A percentile compares a stretch with the other conserved stretches of the same genome.
These are phyloP conservation scores for Fraxinus velutina DNA, from an alignment of 305 asterid species.

Conservation along the genomic window DNA sequence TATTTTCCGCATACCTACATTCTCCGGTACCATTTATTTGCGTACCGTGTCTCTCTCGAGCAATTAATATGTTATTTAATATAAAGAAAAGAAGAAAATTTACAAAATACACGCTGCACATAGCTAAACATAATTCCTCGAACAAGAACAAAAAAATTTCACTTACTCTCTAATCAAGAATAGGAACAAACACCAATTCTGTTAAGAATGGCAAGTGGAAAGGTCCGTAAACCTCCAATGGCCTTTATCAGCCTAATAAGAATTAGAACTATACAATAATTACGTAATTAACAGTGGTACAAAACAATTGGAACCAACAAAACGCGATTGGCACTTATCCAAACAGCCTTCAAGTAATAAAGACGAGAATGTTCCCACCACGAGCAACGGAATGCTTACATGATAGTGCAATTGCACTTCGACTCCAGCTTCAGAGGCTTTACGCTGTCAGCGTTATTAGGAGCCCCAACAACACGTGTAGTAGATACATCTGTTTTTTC, in stretches of 20 bases:
- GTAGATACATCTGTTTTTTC: conserved; percentile 35
- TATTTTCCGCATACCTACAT: not conserved
- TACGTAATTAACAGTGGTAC: conserved; percentile 36
- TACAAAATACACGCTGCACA: not conserved
- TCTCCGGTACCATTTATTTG: not conserved
- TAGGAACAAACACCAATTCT: conserved; percentile 34
- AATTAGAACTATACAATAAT: conserved; percentile 58
- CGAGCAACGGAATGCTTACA: conserved; percentile 40
- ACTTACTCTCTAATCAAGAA: conserved; percentile 32
- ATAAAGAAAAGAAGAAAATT: not conserved
- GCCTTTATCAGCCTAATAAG: conserved; percentile 55
- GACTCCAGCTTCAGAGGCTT: conserved; percentile 91
- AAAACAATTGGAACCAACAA: conserved; percentile 47
- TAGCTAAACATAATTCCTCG: conserved; percentile 14
- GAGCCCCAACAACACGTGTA: conserved; percentile 48
- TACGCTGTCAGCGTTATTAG: conserved; percentile 45
- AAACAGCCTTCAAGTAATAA: conserved; percentile 25
- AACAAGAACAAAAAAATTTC: conserved; percentile 39
- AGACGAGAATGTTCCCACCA: conserved; percentile 12
- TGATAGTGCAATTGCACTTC: conserved; percentile 89
- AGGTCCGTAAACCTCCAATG: conserved; percentile 29
- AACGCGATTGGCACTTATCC: conserved; percentile 27
- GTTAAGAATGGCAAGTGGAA: conserved; percentile 47
- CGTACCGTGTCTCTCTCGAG: not conserved
- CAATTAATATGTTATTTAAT: not conserved